Evolutionary conservation across 345 rosid species (phyloP).

Genomic region (Hibiscus syriacus): DNA sequence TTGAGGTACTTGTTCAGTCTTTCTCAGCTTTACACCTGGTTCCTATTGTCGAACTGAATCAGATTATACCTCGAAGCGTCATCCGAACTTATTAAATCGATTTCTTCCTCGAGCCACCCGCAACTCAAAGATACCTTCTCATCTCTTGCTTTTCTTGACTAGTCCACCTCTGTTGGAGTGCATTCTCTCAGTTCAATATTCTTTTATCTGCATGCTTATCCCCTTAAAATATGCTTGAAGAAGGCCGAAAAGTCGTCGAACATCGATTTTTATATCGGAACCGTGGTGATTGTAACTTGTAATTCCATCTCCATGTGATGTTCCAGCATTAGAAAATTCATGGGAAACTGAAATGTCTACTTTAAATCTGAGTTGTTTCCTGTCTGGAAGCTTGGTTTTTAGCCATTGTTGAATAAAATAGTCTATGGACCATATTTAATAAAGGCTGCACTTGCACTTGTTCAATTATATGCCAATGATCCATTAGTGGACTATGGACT

Average conservation of each 20-base stretch:
- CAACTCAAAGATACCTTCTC: neutral
- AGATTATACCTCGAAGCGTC: neutral
- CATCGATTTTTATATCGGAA: constrained; percentile 21
- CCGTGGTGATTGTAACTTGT: constrained; percentile 23
- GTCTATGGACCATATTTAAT: neutral
- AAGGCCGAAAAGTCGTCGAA: constrained; percentile 31
- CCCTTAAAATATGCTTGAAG: neutral
- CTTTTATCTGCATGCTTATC: constrained; percentile 12
- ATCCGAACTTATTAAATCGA: neutral
- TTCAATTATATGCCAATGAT: neutral
- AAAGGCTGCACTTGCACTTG: neutral
- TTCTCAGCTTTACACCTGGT: neutral
- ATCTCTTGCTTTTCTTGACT: constrained; percentile 33
- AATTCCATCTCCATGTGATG: constrained; percentile 31
- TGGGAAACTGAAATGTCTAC: constrained; percentile 26
- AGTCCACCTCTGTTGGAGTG: constrained; percentile 38
- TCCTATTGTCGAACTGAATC: neutral
- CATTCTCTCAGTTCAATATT: constrained; percentile 8
- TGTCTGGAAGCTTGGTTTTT: constrained; percentile 25
- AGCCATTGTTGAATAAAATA: constrained; percentile 19
- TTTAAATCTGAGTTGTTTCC: constrained; percentile 13
- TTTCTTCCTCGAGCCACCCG: constrained; percentile 55
- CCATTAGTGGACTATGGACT: neutral
- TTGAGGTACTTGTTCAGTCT: constrained; percentile 47
- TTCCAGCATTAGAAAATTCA: constrained; percentile 17